Conservation (phyloP, 73 alveolate species). For the Diophrys sp. region DNA sequence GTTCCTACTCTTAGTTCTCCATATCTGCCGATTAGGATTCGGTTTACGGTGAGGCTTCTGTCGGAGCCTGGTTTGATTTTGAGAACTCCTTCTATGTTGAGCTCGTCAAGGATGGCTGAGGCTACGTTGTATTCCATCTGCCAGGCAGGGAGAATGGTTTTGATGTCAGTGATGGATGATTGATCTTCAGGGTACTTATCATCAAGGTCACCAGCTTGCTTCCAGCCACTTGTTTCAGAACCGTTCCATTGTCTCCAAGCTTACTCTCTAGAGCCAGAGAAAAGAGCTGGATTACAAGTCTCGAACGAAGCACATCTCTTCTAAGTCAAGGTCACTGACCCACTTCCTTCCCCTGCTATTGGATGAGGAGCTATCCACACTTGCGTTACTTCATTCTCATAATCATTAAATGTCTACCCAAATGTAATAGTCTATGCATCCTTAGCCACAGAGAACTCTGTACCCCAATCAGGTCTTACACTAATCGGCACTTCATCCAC, state of each 20-base stretch:
- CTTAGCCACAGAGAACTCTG: background rate
- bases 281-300: background rate
- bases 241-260: background rate
- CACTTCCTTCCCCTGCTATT: background rate
- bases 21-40: constrained; percentile 32
- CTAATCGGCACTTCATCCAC: too few relatives aligned
- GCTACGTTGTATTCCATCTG: background rate
- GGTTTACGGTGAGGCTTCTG: background rate
- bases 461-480: background rate
- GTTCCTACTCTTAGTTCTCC: background rate
- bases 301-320: background rate
- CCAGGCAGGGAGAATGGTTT: background rate
- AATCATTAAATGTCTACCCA: background rate
- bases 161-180: background rate
- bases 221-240: too few relatives aligned
- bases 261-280: background rate
- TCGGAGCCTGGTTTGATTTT: too few relatives aligned
- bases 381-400: background rate
- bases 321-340: background rate
- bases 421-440: background rate
- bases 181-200: background rate
- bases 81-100: background rate
- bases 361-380: background rate
- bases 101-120: background rate
- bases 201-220: background rate